Percentiles rank a stretch among this genome's conserved stretches.
Conservation (phyloP, 1,139 yeast genomes). For the Arxiozyma heterogenica region DNA sequence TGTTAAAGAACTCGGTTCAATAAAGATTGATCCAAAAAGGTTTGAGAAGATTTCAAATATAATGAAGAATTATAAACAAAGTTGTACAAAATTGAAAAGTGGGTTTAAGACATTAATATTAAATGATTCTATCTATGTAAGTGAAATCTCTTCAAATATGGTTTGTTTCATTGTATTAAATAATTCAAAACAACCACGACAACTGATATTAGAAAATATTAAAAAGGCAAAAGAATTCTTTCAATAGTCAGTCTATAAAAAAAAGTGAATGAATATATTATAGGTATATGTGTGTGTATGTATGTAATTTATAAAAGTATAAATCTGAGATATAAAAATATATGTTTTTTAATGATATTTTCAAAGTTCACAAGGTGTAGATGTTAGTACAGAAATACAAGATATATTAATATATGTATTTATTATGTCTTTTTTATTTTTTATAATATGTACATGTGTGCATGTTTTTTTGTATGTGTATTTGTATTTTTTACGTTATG, state of each 20-base stretch:
- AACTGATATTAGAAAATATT: slow-evolving; percentile 33
- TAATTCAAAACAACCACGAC: slow-evolving; percentile 26
- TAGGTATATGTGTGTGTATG: neutral
- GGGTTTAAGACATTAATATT: slow-evolving; percentile 71
- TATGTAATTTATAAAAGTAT: no score
- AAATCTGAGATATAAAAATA: no score
- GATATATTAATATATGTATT: no score
- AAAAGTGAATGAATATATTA: no score
- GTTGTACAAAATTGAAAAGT: slow-evolving; percentile 71
- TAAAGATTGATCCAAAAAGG: slow-evolving; percentile 64
- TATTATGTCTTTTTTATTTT: no score
- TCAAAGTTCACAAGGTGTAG: no score
- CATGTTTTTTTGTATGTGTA: neutral
- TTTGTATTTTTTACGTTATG: neutral
- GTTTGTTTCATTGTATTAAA: slow-evolving; percentile 36
- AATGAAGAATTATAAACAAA: slow-evolving; percentile 89
- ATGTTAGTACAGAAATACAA: no score
- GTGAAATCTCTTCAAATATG: slow-evolving; percentile 37
- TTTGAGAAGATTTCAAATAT: slow-evolving; percentile 91
- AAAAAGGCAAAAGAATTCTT: slow-evolving; percentile 33
- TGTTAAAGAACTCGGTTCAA: slow-evolving; percentile 8
- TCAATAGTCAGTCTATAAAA: slow-evolving; percentile 17
- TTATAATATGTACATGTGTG: neutral
- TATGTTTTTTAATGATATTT: no score
- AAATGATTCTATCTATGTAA: slow-evolving; percentile 50